Evolutionary conservation across 495 filamentous ascomycete species (phyloP), one percentile per base, ranked within the genome.

Genomic region (Chaetomium cochliodes): DNA sequence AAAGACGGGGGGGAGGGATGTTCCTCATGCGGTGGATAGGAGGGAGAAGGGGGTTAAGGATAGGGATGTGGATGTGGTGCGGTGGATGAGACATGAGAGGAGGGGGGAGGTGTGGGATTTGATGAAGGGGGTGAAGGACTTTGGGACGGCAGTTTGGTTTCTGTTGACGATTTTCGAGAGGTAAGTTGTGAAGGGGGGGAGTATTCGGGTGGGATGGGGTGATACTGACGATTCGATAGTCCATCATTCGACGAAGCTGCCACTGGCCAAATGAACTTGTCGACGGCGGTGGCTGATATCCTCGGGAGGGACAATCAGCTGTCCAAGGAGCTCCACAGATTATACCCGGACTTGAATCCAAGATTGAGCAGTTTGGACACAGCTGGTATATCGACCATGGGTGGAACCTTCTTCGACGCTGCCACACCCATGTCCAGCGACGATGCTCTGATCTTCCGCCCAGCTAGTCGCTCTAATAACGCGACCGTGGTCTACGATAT

Each of bases 41-140:
- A 30, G 7, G n/a, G 28, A 25, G 28, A 37, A 23, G 47, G 47
- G 16, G n/a, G 25, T 15, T n/a, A 11, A 1, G 3, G 22, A 13
- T 23, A 20, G 5, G 33, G 60, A 52, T n/a, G 46, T 25, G 33
- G 23, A 62, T 51, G 37, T 30, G 22, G 33, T 26, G 33, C 44
- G 37, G 49, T 42, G 50, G 60, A 20, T 28, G 22, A 54, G 15
- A 39, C 23, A 44, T 26, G 52, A 50, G n/a, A 13, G 11, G 52
- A 49, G 39, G 44, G 20, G 7, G n/a, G 52, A 63, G 44, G 42
- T 58, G 39, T 23, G 53, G 61, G 61, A 63, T 44, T 3, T 49
- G 41, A 42, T 63, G 25, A 26, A 7, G 52, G 61, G 61, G n/a
- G 4, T 63, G 41, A 50, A 41, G 41, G 52, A 58, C 2, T 41